A percentile compares a stretch with the other conserved stretches of the same genome.
phyloP scores from a whole-genome alignment of 2,329 filamentous ascomycete species.

The Beauveria scarabaeidicola region DNA sequence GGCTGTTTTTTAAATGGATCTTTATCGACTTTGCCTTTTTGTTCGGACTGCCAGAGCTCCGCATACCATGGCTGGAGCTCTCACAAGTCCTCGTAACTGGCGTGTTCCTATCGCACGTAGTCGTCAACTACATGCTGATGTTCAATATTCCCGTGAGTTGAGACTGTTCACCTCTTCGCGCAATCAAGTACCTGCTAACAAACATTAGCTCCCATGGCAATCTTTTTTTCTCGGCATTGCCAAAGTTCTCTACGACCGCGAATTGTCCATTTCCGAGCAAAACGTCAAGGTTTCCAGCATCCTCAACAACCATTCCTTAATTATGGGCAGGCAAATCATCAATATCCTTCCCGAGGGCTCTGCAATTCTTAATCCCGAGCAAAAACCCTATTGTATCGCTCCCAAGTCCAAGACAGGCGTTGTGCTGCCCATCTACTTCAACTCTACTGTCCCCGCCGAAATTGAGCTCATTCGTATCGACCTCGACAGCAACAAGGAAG shows the following conservation, averaged over 20 bases:
- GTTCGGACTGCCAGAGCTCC: slow-evolving; percentile 75
- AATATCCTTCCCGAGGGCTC: slow-evolving; percentile 96
- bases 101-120: slow-evolving; percentile 62
- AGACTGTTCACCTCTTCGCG: fast-evolving
- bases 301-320: slow-evolving; percentile 84
- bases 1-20: slow-evolving; percentile 90
- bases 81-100: slow-evolving; percentile 64
- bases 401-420: slow-evolving; percentile 49
- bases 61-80: slow-evolving; percentile 95
- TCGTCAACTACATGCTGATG: slow-evolving; percentile 81
- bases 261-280: slow-evolving; percentile 86
- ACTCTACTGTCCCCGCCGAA: slow-evolving; percentile 79
- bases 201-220: slow-evolving; percentile 58
- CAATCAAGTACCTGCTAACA: neutral
- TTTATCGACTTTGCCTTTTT: slow-evolving; percentile 78
- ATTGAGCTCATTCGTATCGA: slow-evolving; percentile 87
- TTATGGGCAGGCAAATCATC: slow-evolving; percentile 93
- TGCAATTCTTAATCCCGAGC: slow-evolving; percentile 76
- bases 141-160: slow-evolving; percentile 69
- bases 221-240: slow-evolving; percentile 63
- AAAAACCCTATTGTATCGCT: slow-evolving; percentile 73
- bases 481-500: slow-evolving; percentile 69
- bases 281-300: slow-evolving; percentile 83
- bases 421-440: slow-evolving; percentile 79
- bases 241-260: slow-evolving; percentile 83